Evolutionary conservation across 1,284 basidiomycete genomes (phyloP), one percentile per base, ranked within the genome.

Genomic region (Ceratobasidium sp.): DNA sequence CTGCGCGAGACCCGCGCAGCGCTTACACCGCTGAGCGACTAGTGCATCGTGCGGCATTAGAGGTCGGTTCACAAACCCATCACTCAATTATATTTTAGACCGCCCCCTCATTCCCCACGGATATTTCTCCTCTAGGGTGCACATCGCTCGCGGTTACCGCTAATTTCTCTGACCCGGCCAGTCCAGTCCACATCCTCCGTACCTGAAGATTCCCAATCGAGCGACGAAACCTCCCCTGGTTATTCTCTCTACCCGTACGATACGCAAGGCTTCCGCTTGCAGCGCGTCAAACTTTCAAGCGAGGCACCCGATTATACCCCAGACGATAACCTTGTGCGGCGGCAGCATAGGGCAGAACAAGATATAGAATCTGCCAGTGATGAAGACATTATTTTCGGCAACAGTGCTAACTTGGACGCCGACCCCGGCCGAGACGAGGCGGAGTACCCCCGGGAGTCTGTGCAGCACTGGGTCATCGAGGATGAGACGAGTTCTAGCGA

Each of bases 11-110:
- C 31, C 19, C 56, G 8, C 56, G 69, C 8, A 72, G 33, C 27
- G 69, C 69, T 29, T 72, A 72, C 27, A 72, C 69, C 9, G 69
- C 69, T 11, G 69, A 72, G 22, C 56, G 69, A 47, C 47, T 72
- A 3, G 69, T 72, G 14, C 57, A 72, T 22, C 69, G 69, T 22
- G 69, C 56, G 17, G 69, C 57, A 29, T 19, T 72, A 24, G 69
- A 62, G 69, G 69, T 72, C 24, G 6, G 57, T n/a, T 19, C 33
- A 33, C 31, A 41, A 5, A 41, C 36, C 27, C n/a, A 6, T 19
- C 17, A 7, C 50, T 51, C 6, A 24, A 17, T 17, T 36, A 36
- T 15, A n/a, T 62, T 41, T 22, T 27, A 50, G 44, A 15, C 17
- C 47, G 27, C 19, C 31, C 11, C 44, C 48, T 22, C 27, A 19